phyloP scores from a whole-genome alignment of 2,329 filamentous ascomycete species.

The Penicillium expansum region DNA sequence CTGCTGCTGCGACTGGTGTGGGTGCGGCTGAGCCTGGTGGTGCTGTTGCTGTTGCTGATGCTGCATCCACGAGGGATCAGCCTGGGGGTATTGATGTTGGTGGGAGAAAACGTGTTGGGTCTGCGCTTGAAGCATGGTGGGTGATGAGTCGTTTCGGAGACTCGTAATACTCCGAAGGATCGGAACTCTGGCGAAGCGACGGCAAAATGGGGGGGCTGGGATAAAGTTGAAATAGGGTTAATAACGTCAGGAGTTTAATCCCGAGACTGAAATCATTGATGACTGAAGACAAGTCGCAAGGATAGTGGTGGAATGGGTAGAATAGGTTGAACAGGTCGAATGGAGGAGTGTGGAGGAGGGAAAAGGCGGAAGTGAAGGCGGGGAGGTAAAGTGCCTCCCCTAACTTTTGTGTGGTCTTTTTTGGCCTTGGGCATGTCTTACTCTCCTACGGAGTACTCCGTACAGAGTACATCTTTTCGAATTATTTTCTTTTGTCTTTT shows the following conservation, averaged over 20 bases:
- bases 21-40: conserved; percentile 39
- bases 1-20: conserved; percentile 41
- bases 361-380: conserved; percentile 33
- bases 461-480: background rate
- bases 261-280: conserved; percentile 32
- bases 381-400: conserved; percentile 30
- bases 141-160: conserved; percentile 21
- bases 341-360: conserved; percentile 23
- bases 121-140: conserved; percentile 49
- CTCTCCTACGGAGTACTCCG: background rate
- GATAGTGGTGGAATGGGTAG: conserved; percentile 9
- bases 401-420: conserved; percentile 19
- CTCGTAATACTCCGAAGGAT: conserved; percentile 30
- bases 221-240: conserved; percentile 6
- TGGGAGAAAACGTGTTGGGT: conserved; percentile 63
- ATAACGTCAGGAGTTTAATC: conserved; percentile 27
- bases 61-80: conserved; percentile 46
- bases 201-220: conserved; percentile 1
- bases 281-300: conserved; percentile 12
- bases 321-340: conserved; percentile 7
- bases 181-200: conserved; percentile 8
- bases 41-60: conserved; percentile 42
- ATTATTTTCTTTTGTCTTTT: background rate
- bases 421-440: conserved; percentile 1
- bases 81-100: conserved; percentile 53